A percentile compares a stretch with the other conserved stretches of the same genome.
Conservation (phyloP, 108 stramenopile genomes). For the Nitzschia palea region DNA sequence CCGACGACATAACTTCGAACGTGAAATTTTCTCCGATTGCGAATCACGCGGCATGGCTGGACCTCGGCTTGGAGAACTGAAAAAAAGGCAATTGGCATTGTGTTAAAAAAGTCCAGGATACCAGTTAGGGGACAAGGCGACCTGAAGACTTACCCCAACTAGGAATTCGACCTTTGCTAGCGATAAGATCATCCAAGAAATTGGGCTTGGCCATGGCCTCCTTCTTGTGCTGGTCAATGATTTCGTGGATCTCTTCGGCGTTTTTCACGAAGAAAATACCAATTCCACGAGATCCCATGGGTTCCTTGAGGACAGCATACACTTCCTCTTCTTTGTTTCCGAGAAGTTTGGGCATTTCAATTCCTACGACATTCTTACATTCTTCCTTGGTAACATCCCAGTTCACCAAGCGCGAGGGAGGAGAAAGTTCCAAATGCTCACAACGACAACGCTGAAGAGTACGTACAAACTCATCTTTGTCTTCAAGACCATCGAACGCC, state of each 20-base stretch:
- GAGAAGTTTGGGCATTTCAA: conserved; percentile 32
- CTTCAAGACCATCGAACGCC: conserved; percentile 55
- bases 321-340: conserved; percentile 1
- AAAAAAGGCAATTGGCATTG: neutral
- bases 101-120: neutral
- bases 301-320: conserved; percentile 59
- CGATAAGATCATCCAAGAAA: conserved; percentile 48
- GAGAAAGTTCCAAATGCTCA: conserved; percentile 43
- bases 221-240: conserved; percentile 47
- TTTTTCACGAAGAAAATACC: conserved; percentile 54
- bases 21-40: conserved; percentile 52
- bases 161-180: conserved; percentile 52
- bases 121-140: neutral
- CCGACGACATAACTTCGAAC: conserved; percentile 50
- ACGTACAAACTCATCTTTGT: conserved; percentile 59
- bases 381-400: conserved; percentile 56
- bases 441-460: conserved; percentile 57
- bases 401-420: conserved; percentile 47
- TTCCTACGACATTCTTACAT: conserved; percentile 49
- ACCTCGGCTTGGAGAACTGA: conserved; percentile 59
- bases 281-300: conserved; percentile 48
- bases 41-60: conserved; percentile 46
- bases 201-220: conserved; percentile 33
- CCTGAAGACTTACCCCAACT: conserved; percentile 48
- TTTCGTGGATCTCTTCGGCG: conserved; percentile 48